These are phyloP conservation scores for Quercus mongolica DNA, from an alignment of 306 rosid species.

Conservation along the genomic window DNA sequence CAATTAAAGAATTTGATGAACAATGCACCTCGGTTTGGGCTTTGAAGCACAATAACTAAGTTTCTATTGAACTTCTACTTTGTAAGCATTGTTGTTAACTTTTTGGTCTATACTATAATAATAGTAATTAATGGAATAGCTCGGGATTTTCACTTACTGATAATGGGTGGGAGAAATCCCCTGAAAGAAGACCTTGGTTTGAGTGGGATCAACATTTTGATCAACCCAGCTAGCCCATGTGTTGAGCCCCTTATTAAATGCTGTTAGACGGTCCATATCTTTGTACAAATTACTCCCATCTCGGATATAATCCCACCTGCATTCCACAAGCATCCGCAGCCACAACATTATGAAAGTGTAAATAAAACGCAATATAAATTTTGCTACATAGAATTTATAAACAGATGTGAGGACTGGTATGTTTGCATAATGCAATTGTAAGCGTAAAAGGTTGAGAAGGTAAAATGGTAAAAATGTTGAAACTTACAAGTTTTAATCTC, in stretches of 20 bases:
- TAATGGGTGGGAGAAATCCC: slow-evolving; percentile 97
- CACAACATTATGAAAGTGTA: too few species aligned
- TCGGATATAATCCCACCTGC: slow-evolving; percentile 81
- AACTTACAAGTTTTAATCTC: too few species aligned
- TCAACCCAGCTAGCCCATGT: slow-evolving; percentile 97
- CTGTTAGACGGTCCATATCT: slow-evolving; percentile 81
- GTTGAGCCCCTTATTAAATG: slow-evolving; percentile 64
- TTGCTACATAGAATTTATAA: too few species aligned
- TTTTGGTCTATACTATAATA: background rate
- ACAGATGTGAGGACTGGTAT: too few species aligned
- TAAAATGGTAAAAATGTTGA: too few species aligned
- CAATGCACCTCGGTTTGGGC: too few species aligned
- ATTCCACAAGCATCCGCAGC: background rate
- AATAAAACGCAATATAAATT: too few species aligned
- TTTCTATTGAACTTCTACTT: too few species aligned
- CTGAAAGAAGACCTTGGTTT: slow-evolving; percentile 83
- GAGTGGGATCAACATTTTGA: slow-evolving; percentile 62
- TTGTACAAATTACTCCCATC: slow-evolving; percentile 55
- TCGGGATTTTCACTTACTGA: slow-evolving; percentile 46
- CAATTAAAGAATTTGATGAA: too few species aligned
- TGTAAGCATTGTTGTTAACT: too few species aligned
- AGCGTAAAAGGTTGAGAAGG: too few species aligned
- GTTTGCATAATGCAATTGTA: too few species aligned
- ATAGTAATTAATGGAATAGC: background rate
- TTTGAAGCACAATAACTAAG: background rate